These are phyloP conservation scores for Pseudomonodictys pantanalensis DNA, from an alignment of 495 filamentous ascomycete species.

Conservation along the genomic window DNA sequence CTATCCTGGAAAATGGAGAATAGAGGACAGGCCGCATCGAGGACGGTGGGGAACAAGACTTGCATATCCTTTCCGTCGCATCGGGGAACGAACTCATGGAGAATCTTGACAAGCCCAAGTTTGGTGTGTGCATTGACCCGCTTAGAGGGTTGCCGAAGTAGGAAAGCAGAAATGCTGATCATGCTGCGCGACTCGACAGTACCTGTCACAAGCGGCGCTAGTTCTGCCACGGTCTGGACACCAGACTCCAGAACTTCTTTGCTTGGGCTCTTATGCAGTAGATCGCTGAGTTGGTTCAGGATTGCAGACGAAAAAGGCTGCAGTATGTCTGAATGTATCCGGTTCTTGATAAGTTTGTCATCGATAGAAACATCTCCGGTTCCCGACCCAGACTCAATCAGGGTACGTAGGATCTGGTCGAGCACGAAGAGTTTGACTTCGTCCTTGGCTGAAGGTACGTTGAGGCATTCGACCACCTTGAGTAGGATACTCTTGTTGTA, in stretches of 20 bases:
- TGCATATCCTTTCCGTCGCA: constrained; percentile 54
- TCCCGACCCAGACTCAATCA: constrained; percentile 65
- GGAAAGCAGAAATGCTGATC: constrained; percentile 69
- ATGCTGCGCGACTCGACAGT: constrained; percentile 68
- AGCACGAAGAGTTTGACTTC: constrained; percentile 83
- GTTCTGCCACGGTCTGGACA: constrained; percentile 69
- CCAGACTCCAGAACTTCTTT: constrained; percentile 71
- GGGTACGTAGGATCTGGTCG: constrained; percentile 62
- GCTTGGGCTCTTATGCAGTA: constrained; percentile 62
- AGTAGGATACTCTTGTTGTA: constrained; percentile 62
- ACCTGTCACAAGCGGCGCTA: constrained; percentile 70
- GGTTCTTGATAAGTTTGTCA: constrained; percentile 13
- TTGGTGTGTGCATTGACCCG: constrained; percentile 82
- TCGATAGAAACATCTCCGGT: constrained; percentile 38
- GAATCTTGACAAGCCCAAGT: constrained; percentile 66
- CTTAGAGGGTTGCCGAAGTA: constrained; percentile 78
- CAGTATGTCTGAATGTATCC: constrained; percentile 17
- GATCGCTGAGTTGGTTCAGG: constrained; percentile 50
- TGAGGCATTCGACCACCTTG: constrained; percentile 68
- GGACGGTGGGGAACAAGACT: constrained; percentile 57
- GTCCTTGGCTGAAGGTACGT: constrained; percentile 73
- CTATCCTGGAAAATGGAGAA: constrained; percentile 87
- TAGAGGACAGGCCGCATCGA: constrained; percentile 64
- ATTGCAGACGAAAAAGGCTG: constrained; percentile 29
- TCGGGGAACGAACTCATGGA: constrained; percentile 71